Evolutionary conservation across 2,329 filamentous ascomycete genomes (phyloP), one percentile per base, ranked within the genome.

Genomic region (Aspergillus calidoustus): DNA sequence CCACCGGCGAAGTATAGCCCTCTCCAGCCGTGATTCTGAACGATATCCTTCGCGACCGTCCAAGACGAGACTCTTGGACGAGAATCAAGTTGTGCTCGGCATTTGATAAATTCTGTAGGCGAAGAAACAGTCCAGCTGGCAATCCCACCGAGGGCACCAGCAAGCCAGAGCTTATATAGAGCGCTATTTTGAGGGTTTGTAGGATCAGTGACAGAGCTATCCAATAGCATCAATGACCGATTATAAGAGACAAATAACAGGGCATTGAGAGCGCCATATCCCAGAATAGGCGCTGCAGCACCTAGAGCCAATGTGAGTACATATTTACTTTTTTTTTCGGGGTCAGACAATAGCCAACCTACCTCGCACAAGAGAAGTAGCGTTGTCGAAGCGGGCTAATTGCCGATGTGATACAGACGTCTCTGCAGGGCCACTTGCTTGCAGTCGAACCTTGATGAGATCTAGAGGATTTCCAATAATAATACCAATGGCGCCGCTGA

Each of bases 181-280:
- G 82, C 85, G 43, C 76, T 72, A n/a, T 74, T 75, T 31, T 69
- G 71, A 9, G 78, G 78, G 51, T 79, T 77, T 23, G 78, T 80
- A 7, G 82, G 79, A 31, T 81, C 78, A 17, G 72, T 71, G 11
- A 81, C 70, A 6, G 76, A 74, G 25, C 66, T 76, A 58, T 77
- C 76, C 28, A 97, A 80, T 17, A 87, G 76, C 23, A 82, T 81
- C 70, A 94, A 86, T n/a, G 89, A 89, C 61, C 91, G 90, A 75
- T 97, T 97, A 80, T 97, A 98, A 1, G 91, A 89, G 68, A 94
- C 87, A 78, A 97, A 97, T 22, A 97, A 87, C 17, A 97, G 81
- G 44, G 92, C 93, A 74, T 97, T 97, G 63, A 98, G 85, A 22
- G 91, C 92, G 65, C 94, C 94, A 77, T 97, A 97, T 68, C 92